Evolutionary conservation across 768 basidiomycete genomes (phyloP).

Genomic region (Leccinellum luteum): DNA sequence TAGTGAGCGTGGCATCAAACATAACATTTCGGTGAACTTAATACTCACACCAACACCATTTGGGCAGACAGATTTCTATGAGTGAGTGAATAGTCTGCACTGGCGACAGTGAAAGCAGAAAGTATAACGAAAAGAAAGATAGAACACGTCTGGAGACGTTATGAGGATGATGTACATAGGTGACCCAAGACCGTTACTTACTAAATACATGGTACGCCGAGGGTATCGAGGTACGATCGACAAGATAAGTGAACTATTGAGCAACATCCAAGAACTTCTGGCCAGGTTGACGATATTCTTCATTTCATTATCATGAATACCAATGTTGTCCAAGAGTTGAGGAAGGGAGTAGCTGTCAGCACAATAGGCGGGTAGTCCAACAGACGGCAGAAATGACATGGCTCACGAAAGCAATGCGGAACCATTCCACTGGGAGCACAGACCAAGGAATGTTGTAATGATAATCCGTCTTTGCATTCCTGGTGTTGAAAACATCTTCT

Average conservation of each 20-base stretch:
- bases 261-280: background rate
- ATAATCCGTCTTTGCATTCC: background rate
- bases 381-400: background rate
- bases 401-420: background rate
- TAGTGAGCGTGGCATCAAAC: background rate
- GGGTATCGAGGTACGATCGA: background rate
- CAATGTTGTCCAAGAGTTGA: background rate
- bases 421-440: background rate
- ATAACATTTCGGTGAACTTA: background rate
- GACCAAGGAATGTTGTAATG: background rate
- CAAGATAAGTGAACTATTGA: background rate
- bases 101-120: background rate
- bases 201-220: background rate
- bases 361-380: background rate
- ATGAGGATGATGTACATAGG: background rate
- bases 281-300: background rate
- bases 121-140: background rate
- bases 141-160: background rate
- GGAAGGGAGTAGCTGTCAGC: background rate
- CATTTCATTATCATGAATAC: background rate
- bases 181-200: background rate
- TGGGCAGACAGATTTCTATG: background rate
- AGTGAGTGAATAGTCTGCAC: background rate
- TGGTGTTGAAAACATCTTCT: background rate
- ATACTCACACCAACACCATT: background rate